phyloP scores from a whole-genome alignment of 352 stramenopile species.

The Halophytophthora polymorphica region DNA sequence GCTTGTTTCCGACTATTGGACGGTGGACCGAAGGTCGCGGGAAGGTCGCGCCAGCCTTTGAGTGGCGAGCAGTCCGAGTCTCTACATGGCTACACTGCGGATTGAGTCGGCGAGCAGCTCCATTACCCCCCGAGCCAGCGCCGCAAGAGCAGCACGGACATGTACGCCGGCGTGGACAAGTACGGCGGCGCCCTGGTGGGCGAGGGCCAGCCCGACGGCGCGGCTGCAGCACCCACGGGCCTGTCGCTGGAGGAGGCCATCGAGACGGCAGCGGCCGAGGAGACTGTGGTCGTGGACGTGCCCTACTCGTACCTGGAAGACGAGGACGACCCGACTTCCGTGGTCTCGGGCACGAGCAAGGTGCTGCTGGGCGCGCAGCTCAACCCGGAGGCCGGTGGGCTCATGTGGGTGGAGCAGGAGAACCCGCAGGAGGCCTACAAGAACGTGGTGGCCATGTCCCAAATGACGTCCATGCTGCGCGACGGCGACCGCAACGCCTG shows the following conservation, averaged over 20 bases:
- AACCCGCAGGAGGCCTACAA: conserved; percentile 63
- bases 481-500: conserved; percentile 73
- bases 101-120: no score
- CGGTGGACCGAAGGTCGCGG: no score
- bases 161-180: conserved; percentile 84
- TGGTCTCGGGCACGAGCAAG: conserved; percentile 59
- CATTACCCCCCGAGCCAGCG: no score
- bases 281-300: conserved; percentile 80
- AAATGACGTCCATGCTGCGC: conserved; percentile 88
- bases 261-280: conserved; percentile 71
- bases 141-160: no score
- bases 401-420: conserved; percentile 82
- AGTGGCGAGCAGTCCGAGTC: no score
- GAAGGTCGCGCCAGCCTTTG: no score
- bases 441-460: conserved; percentile 82
- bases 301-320: conserved; percentile 78
- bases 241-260: conserved; percentile 73
- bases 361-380: conserved; percentile 72
- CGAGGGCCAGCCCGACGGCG: conserved; percentile 46
- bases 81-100: no score
- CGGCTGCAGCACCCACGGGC: conserved; percentile 17
- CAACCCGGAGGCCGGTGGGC: conserved; percentile 62
- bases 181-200: conserved; percentile 71
- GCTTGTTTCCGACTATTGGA: no score
- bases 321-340: conserved; percentile 48